A percentile compares a stretch with the other conserved stretches of the same genome.
These are phyloP conservation scores for Casuarina equisetifolia DNA, from an alignment of 306 rosid species.

Conservation along the genomic window DNA sequence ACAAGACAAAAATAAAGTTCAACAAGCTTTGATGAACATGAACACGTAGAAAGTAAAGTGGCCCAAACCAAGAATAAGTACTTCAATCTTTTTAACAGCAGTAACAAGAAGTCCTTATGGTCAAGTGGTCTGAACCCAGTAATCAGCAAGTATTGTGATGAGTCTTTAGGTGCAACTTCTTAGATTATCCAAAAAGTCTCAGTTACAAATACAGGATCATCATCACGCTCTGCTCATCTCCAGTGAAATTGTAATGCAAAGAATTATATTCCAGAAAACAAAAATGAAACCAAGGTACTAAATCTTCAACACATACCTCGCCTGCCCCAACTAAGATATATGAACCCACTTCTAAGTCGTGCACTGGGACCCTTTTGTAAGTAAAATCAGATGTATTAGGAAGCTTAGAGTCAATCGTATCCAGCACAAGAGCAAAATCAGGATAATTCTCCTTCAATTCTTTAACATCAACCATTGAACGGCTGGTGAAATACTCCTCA, in stretches of 20 bases:
- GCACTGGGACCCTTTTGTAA: slow-evolving; percentile 88
- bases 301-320: slow-evolving; percentile 55
- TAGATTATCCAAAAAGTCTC: slow-evolving; percentile 12
- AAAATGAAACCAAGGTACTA: slow-evolving; percentile 19
- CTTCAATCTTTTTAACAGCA: neutral
- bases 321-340: slow-evolving; percentile 90
- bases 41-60: neutral
- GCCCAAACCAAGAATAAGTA: neutral
- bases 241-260: slow-evolving; percentile 12
- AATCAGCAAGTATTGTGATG: slow-evolving; percentile 19
- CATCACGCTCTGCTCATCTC: slow-evolving; percentile 12
- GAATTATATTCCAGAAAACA: slow-evolving; percentile 5
- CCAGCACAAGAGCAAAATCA: slow-evolving; percentile 86
- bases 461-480: slow-evolving; percentile 85
- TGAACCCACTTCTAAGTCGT: slow-evolving; percentile 70
- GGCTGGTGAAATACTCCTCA: slow-evolving; percentile 90
- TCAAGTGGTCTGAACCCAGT: neutral
- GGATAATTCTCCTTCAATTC: slow-evolving; percentile 94
- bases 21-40: neutral
- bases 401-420: slow-evolving; percentile 59
- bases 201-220: slow-evolving; percentile 18
- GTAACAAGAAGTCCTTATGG: neutral
- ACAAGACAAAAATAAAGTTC: neutral
- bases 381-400: slow-evolving; percentile 82
- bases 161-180: slow-evolving; percentile 4